These are phyloP conservation scores for Whalleya microplaca DNA, from an alignment of 2,329 filamentous ascomycete species.

Conservation along the genomic window DNA sequence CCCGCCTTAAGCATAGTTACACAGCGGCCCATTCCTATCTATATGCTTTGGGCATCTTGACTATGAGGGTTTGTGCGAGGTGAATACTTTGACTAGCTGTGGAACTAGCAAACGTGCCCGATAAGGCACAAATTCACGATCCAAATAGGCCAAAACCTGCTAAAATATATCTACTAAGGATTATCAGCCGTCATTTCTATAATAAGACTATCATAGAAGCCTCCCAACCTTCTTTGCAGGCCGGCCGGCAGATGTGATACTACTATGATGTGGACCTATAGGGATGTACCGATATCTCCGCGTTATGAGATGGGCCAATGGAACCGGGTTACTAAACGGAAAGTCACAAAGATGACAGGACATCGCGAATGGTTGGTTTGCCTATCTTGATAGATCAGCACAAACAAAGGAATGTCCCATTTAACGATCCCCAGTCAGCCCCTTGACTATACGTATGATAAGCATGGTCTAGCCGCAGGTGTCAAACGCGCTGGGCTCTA, in stretches of 20 bases:
- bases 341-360: neutral
- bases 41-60: neutral
- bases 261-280: conserved; percentile 13
- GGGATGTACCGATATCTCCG: conserved; percentile 19
- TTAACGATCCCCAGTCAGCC: conserved; percentile 22
- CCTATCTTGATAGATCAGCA: conserved; percentile 24
- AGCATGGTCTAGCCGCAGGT: conserved; percentile 20
- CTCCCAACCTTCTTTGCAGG: conserved; percentile 8
- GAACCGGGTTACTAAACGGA: conserved; percentile 1
- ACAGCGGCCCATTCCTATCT: neutral
- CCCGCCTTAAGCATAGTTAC: neutral
- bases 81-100: neutral
- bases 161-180: neutral
- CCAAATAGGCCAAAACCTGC: neutral
- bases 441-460: conserved; percentile 18
- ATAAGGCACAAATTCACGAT: neutral
- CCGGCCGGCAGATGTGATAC: conserved; percentile 16
- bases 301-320: conserved; percentile 21
- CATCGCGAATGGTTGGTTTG: conserved; percentile 5
- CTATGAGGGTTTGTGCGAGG: neutral
- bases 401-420: conserved; percentile 14
- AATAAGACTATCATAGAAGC: conserved; percentile 4
- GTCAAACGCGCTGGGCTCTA: conserved; percentile 8
- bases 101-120: neutral
- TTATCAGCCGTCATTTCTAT: neutral